Evolutionary conservation across 1,284 basidiomycete genomes (phyloP).

Genomic region (Hymenochaete sp.): DNA sequence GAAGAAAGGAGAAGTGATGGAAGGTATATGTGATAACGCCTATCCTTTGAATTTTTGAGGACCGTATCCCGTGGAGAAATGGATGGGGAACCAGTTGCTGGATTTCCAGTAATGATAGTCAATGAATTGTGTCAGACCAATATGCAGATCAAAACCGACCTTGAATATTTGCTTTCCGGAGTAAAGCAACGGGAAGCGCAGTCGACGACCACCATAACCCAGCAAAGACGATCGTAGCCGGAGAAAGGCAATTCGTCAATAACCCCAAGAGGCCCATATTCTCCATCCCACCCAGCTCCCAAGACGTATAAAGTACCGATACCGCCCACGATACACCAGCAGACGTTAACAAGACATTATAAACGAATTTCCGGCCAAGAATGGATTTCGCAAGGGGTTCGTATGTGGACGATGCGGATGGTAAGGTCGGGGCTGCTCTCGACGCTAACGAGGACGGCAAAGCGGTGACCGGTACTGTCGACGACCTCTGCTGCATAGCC

Average conservation of each 20-base stretch:
- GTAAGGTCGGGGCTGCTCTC: constrained; percentile 38
- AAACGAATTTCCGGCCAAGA: constrained; percentile 46
- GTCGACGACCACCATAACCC: constrained; percentile 30
- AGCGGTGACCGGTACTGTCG: constrained; percentile 25
- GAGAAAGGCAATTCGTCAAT: constrained; percentile 32
- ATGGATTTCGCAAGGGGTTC: constrained; percentile 52
- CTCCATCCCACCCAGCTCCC: constrained; percentile 26
- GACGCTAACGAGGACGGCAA: constrained; percentile 33
- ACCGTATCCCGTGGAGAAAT: constrained; percentile 46
- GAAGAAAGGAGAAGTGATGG: constrained; percentile 39
- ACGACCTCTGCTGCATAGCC: no score
- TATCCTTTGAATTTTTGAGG: constrained; percentile 37
- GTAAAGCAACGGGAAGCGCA: constrained; percentile 42
- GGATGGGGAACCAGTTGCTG: constrained; percentile 39
- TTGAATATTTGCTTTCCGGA: constrained; percentile 46
- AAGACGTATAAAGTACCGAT: constrained; percentile 31
- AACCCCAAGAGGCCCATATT: constrained; percentile 27
- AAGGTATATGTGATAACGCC: constrained; percentile 35
- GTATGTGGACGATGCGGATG: constrained; percentile 41
- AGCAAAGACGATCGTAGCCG: constrained; percentile 29
- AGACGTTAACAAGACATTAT: constrained; percentile 44
- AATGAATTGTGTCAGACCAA: not conserved
- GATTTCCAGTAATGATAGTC: constrained; percentile 7
- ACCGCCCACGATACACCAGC: constrained; percentile 39
- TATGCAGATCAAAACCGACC: constrained; percentile 31